Percentiles rank a stretch among this genome's conserved stretches.
Evolutionary conservation across 495 filamentous ascomycete species (phyloP).

Genomic region (Letharia lupina): DNA sequence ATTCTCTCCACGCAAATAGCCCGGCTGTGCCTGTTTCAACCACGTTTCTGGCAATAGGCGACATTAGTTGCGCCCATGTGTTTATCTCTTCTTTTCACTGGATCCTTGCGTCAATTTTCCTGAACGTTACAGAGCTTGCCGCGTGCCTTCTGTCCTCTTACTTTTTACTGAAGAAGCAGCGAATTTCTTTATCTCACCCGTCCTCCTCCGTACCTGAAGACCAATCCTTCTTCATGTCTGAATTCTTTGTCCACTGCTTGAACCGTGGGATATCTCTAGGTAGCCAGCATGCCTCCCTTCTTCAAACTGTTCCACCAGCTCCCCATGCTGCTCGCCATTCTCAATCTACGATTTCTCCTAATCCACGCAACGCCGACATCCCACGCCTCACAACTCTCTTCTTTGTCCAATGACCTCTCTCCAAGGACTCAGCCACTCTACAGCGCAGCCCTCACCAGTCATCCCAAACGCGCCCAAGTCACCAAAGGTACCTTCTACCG

Average conservation of each 20-base stretch:
- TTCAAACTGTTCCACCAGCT: background rate
- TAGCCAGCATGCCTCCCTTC: background rate
- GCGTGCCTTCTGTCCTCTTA: background rate
- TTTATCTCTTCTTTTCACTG: background rate
- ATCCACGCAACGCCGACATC: background rate
- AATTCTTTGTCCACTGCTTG: background rate
- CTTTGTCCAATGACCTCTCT: background rate
- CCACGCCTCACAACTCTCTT: background rate
- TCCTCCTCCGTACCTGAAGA: background rate
- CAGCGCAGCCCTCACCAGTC: background rate
- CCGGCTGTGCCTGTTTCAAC: background rate
- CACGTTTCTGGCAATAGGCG: background rate
- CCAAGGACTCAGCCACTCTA: background rate
- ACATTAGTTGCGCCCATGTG: background rate
- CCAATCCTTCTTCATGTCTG: background rate
- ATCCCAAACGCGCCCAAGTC: background rate
- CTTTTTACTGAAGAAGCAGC: background rate
- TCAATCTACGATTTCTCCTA: background rate
- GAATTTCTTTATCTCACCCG: too few species aligned
- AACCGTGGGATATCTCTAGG: background rate
- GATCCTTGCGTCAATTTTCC: background rate
- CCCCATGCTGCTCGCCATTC: background rate
- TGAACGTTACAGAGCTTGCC: background rate
- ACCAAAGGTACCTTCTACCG: background rate
- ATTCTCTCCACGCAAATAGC: background rate